Conservation (phyloP, 2,329 filamentous ascomycete species). For the Aspergillus caelatus region DNA sequence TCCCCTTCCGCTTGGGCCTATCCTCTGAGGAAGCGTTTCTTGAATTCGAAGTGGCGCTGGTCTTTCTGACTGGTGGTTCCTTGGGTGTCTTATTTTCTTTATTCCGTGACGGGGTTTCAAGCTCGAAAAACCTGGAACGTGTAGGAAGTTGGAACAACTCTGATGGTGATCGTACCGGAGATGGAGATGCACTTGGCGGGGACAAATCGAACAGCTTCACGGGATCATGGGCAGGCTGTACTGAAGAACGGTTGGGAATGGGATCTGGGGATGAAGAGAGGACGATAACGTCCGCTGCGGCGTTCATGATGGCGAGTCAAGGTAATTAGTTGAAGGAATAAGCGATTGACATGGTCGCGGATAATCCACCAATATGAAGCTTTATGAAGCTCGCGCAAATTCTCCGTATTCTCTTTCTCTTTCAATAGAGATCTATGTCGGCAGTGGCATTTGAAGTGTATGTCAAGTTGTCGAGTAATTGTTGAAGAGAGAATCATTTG, state of each 20-base stretch:
- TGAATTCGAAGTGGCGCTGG: slow-evolving; percentile 7
- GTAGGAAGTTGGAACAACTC: slow-evolving; percentile 26
- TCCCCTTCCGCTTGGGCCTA: slow-evolving; percentile 20
- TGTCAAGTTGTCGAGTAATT: neutral
- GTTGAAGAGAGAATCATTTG: neutral
- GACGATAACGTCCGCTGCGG: slow-evolving; percentile 39
- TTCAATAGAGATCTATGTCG: neutral
- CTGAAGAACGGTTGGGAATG: slow-evolving; percentile 34
- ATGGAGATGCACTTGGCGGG: slow-evolving; percentile 27
- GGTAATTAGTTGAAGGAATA: neutral
- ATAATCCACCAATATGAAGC: neutral
- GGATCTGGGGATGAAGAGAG: slow-evolving; percentile 46
- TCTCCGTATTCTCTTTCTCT: neutral
- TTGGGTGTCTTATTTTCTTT: slow-evolving; percentile 13
- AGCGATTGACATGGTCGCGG: neutral
- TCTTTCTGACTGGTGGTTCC: slow-evolving; percentile 17
- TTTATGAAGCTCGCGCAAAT: neutral
- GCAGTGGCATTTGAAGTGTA: neutral
- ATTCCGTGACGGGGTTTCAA: slow-evolving; percentile 8
- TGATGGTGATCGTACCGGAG: slow-evolving; percentile 30
- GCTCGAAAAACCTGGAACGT: slow-evolving; percentile 31
- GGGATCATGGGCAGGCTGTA: slow-evolving; percentile 24
- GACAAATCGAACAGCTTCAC: slow-evolving; percentile 19
- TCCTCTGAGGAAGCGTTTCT: slow-evolving; percentile 9
- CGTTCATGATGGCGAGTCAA: slow-evolving; percentile 39